phyloP scores from a whole-genome alignment of 345 rosid genomes.

The Populus euphratica region DNA sequence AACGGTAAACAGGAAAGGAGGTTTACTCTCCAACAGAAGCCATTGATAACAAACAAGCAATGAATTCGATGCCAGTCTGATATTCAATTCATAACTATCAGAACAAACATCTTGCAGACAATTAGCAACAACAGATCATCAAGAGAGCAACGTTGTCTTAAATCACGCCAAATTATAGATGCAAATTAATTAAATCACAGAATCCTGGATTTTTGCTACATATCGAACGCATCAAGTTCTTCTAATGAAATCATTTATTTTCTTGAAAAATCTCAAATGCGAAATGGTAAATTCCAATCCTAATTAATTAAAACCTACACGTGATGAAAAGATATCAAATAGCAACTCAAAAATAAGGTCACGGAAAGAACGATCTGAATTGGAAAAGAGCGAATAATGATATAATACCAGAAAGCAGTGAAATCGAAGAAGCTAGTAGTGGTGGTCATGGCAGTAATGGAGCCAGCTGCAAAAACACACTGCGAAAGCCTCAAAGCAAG shows the following conservation, averaged over 20 bases:
- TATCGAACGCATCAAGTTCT: too few relatives aligned
- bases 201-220: too few relatives aligned
- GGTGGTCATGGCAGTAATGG: slow-evolving; percentile 67
- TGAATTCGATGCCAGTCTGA: background rate
- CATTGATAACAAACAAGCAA: background rate
- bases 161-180: too few relatives aligned
- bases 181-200: too few relatives aligned
- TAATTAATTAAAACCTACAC: too few relatives aligned
- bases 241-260: too few relatives aligned
- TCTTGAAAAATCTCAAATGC: too few relatives aligned
- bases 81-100: background rate
- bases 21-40: background rate
- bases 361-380: background rate
- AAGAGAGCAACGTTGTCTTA: too few relatives aligned
- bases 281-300: too few relatives aligned
- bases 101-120: background rate
- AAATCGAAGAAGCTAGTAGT: slow-evolving; percentile 49
- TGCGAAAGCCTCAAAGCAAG: slow-evolving; percentile 60
- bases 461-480: slow-evolving; percentile 68
- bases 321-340: too few relatives aligned
- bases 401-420: slow-evolving; percentile 81
- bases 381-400: background rate
- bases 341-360: too few relatives aligned
- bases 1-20: background rate
- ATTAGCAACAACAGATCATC: too few relatives aligned